Evolutionary conservation across 2,329 filamentous ascomycete genomes (phyloP).

Genomic region (Clathrospora elynae): DNA sequence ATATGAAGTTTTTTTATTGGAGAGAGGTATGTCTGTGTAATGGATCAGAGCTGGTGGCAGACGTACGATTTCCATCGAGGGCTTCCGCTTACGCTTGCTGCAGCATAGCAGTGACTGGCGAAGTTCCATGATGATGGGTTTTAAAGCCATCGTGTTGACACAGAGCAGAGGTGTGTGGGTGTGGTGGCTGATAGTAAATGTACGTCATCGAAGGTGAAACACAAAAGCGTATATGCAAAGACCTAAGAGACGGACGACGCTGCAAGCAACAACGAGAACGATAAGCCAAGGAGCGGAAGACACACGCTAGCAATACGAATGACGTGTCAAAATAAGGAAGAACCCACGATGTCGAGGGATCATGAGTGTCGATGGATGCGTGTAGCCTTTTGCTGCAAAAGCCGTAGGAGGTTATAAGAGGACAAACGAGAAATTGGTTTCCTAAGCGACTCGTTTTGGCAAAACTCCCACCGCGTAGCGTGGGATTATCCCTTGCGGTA

Average conservation of each 20-base stretch:
- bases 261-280: conserved; percentile 4
- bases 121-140: conserved; percentile 27
- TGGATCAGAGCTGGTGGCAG: background rate
- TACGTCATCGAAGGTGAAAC: conserved; percentile 2
- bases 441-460: conserved; percentile 29
- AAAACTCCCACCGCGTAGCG: conserved; percentile 21
- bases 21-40: background rate
- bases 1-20: background rate
- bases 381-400: background rate
- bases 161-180: background rate
- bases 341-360: background rate
- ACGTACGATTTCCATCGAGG: conserved; percentile 31
- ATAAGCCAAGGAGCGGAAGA: conserved; percentile 8
- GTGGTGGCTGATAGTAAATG: conserved; percentile 2
- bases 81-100: conserved; percentile 24
- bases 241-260: conserved; percentile 7
- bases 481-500: conserved; percentile 41
- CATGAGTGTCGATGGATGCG: conserved; percentile 3
- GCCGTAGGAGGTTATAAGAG: background rate
- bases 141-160: conserved; percentile 27
- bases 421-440: conserved; percentile 22
- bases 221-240: conserved; percentile 14
- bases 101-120: conserved; percentile 36
- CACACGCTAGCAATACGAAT: conserved; percentile 1
- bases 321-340: conserved; percentile 1